Evolutionary conservation across 495 filamentous ascomycete species (phyloP), one percentile per base, ranked within the genome.

Genomic region (Penicillium goetzii): DNA sequence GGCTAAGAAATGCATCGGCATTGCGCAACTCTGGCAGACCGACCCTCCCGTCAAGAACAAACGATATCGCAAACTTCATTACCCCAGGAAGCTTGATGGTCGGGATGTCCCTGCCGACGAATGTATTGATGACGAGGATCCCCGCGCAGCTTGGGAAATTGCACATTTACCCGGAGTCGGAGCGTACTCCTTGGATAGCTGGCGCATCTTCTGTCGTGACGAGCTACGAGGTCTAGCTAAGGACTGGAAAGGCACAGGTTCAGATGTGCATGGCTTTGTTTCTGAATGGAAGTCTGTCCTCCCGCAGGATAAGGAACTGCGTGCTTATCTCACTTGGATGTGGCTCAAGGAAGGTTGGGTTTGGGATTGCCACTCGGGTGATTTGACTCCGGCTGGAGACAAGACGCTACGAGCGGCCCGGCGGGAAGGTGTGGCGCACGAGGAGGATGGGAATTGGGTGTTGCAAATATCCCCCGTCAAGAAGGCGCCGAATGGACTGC

Each of bases 181-280:
- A 2, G 83, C 87, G 2, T 98, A 98, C 74, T 91, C 93, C 0
- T 76, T 96, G 40, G 94, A 98, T 73, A 92, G 89, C 62, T 98
- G 92, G 92, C 84, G 95, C 4, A 97, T 97, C 58, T 97, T 97
- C 73, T 96, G 92, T 68, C 83, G 94, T 1, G 94, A 98, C 73
- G 81, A 82, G 50, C 71, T 97, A 33, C 80, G 92, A 2, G 88
- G 85, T 0, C 60, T 85, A 23, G 86, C 86, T 9, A 67, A 73
- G 2, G 84, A 85, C 53, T 90, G 88, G 84, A 86, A 83, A 64
- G 89, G 89, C 4, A 62, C 59, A 17, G 74, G 66, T 14, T 62
- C 75, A 3, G 64, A 58, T 25, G 52, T 30, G 21, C 34, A 60
- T 6, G 72, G 63, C 0, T 80, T 83, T 63, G 68, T 74, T n/a